Evolutionary conservation across 306 rosid genomes (phyloP).

Genomic region (Cercis canadensis): DNA sequence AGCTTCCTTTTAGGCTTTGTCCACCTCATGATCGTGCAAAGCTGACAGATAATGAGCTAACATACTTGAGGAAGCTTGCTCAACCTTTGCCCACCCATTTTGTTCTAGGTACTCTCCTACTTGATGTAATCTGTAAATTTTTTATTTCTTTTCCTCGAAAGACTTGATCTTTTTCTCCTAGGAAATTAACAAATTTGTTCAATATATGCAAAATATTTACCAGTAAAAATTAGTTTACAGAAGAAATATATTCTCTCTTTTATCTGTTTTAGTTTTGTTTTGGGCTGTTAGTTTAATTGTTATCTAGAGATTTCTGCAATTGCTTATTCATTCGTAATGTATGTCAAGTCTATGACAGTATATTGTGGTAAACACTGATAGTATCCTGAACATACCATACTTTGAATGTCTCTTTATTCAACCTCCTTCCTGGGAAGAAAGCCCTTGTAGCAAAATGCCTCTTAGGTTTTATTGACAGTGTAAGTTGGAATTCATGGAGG

Average conservation of each 20-base stretch:
- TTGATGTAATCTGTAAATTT: conserved; percentile 23
- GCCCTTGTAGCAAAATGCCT: neutral
- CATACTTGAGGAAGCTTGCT: conserved; percentile 76
- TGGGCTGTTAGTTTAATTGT: neutral
- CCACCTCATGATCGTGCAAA: conserved; percentile 61
- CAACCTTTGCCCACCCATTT: conserved; percentile 81
- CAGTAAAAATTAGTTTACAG: no score
- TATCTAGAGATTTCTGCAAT: neutral
- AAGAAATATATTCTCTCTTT: no score
- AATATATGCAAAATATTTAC: conserved; percentile 13
- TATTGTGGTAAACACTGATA: no score
- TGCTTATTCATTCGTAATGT: no score
- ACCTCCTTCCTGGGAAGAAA: neutral
- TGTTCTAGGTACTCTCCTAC: conserved; percentile 72
- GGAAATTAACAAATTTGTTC: conserved; percentile 5
- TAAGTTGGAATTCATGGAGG: conserved; percentile 7
- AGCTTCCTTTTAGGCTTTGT: conserved; percentile 69
- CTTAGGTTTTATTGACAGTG: neutral
- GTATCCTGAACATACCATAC: neutral
- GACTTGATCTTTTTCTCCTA: conserved; percentile 5
- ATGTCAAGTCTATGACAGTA: no score
- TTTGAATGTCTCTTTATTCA: neutral
- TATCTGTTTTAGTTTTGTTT: conserved; percentile 14
- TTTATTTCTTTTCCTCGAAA: no score
- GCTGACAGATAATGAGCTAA: conserved; percentile 63